Base-by-base conservation (phyloP, 116 monocot genomes). In the Dioscorea cayenensis region DNA sequence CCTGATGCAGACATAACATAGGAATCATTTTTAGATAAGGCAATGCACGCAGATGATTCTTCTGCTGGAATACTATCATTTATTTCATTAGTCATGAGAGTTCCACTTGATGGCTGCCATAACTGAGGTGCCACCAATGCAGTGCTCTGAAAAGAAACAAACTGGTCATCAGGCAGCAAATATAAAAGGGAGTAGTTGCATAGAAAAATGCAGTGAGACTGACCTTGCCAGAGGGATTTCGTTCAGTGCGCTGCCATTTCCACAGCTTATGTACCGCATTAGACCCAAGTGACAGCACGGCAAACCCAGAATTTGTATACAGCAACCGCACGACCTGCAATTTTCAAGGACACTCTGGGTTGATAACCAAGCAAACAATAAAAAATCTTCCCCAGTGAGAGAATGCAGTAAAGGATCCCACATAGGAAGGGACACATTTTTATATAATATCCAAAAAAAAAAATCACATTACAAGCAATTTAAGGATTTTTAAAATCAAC, bases 1-100 rank as follows among this genome's bases (percentile, higher is more conserved):
- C 94, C 90, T 64, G 94, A 90, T 36, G 90, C 94, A 37, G 94
- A 94, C 90, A 94, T 90, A 32, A 94, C 88, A 80, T 94, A 94
- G 1, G 90, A 94, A 58, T 94, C 94, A 79, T 94, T 94, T 71
- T 94, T 90, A 37, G 94, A 94, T 73, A 94, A 68, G 50, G 94
- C 94, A 66, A 94, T 86, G 61, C 90, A 90, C 25, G 94, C 77
- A 68, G 81, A 88, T 65, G 88, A 75, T 67, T 94, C 94, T 78
- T 94, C 94, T 52, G 75, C 65, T 60, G 89, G 88, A 62, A 78
- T 84, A 76, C 51, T 69, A 18, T 94, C 88, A 60, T 51, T 74
- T 48, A 72, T 84, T 22, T 94, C 94, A 86, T 94, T 94, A 23
- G 90, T 79, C 94, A 94, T 94, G 21, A 70, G 82, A 36, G 77